phyloP scores from a whole-genome alignment of 2,329 filamentous ascomycete genomes.

The Chrysoporthe cubensis region DNA sequence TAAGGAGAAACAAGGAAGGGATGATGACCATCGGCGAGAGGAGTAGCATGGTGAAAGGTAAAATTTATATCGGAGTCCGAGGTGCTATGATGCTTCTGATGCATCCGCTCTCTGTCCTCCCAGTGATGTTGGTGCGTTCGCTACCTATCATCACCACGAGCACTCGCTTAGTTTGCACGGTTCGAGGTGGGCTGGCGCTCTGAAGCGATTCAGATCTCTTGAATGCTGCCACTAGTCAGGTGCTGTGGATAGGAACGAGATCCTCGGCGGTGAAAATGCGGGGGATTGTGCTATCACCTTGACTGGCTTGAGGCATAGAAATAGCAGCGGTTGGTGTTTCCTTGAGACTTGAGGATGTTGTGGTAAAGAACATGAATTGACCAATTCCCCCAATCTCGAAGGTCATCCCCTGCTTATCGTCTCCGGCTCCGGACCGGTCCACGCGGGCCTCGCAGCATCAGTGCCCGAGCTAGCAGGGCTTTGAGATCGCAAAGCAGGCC shows the following conservation, averaged over 20 bases:
- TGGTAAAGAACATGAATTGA: neutral
- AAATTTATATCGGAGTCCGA: neutral
- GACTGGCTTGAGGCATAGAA: neutral
- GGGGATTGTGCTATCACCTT: neutral
- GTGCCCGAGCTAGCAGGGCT: neutral
- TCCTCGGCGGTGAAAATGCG: neutral
- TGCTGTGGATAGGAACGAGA: too few relatives aligned
- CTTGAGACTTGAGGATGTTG: neutral
- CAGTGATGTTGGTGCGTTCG: neutral
- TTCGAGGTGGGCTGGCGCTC: neutral
- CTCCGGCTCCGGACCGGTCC: neutral
- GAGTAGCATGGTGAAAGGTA: conserved; percentile 26
- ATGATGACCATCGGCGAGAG: conserved; percentile 30
- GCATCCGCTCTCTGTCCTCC: neutral
- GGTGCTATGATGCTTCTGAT: neutral
- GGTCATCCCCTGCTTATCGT: conserved; percentile 10
- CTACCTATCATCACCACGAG: neutral
- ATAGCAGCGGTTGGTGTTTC: neutral
- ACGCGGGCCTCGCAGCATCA: neutral
- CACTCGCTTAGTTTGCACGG: neutral
- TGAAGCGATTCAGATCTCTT: neutral
- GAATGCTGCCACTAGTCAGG: too few relatives aligned
- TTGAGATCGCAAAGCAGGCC: neutral
- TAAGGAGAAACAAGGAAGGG: conserved; percentile 21
- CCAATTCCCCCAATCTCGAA: neutral